Evolutionary conservation across 768 basidiomycete species (phyloP).

Genomic region (Panellus pusillus): DNA sequence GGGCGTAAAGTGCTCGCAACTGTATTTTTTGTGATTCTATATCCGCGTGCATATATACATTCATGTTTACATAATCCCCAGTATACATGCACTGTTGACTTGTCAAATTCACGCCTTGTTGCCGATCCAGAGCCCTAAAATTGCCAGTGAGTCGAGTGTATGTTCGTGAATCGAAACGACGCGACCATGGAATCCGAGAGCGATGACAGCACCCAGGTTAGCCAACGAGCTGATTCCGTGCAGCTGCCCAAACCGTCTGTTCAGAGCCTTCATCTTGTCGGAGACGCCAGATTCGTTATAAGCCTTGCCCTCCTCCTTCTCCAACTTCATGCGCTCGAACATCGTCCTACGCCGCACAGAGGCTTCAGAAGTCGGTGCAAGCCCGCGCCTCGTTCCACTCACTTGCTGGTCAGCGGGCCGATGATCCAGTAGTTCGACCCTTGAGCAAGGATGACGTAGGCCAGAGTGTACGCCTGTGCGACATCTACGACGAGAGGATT

Average conservation of each 20-base stretch:
- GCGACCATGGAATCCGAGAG: slow-evolving; percentile 33
- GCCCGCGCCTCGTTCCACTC: slow-evolving; percentile 19
- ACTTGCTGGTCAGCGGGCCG: slow-evolving; percentile 74
- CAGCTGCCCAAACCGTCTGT: slow-evolving; percentile 61
- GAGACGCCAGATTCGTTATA: slow-evolving; percentile 70
- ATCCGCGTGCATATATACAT: slow-evolving; percentile 12
- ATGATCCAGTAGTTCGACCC: slow-evolving; percentile 64
- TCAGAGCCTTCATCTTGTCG: slow-evolving; percentile 65
- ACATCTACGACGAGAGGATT: slow-evolving; percentile 58
- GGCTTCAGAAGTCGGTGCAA: not conserved
- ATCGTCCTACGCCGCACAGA: slow-evolving; percentile 51
- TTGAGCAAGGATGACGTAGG: slow-evolving; percentile 46
- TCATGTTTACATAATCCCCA: not conserved
- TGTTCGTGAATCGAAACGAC: not conserved
- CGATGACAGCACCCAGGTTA: slow-evolving; percentile 61
- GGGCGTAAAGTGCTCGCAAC: slow-evolving; percentile 53
- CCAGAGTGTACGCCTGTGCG: slow-evolving; percentile 62
- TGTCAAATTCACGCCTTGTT: slow-evolving; percentile 49
- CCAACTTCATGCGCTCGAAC: slow-evolving; percentile 69
- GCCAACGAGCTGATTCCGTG: slow-evolving; percentile 71
- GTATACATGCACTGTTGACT: slow-evolving; percentile 15
- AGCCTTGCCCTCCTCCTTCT: slow-evolving; percentile 71
- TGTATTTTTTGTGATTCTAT: slow-evolving; percentile 31
- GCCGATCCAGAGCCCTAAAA: slow-evolving; percentile 78
- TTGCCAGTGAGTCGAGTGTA: not conserved